Evolutionary conservation across 768 basidiomycete genomes (phyloP).

Genomic region (Rhodosporidiobolus odoratus): DNA sequence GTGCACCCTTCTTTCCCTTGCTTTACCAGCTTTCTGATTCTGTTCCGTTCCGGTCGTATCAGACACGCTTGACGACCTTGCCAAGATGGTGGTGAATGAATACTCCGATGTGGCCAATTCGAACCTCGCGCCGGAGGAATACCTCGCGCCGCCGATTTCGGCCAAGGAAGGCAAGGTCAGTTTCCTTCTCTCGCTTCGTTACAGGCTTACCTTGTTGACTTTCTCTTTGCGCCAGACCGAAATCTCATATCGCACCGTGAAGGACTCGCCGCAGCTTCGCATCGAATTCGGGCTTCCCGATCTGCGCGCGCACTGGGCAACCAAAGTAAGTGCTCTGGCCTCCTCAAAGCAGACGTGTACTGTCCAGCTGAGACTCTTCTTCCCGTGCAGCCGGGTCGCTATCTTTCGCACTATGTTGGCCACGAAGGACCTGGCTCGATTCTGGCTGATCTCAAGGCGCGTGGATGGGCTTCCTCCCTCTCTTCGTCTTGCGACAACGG

Average conservation of each 20-base stretch:
- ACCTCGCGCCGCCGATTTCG: constrained; percentile 24
- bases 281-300: constrained; percentile 43
- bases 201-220: neutral
- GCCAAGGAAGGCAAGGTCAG: constrained; percentile 5
- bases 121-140: constrained; percentile 2
- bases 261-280: constrained; percentile 47
- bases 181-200: neutral
- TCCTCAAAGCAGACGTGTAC: rapidly evolving
- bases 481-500: constrained; percentile 64
- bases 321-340: constrained; percentile 40
- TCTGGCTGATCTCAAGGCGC: constrained; percentile 74
- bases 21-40: neutral
- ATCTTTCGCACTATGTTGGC: constrained; percentile 63
- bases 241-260: constrained; percentile 47
- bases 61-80: constrained; percentile 40
- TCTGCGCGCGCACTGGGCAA: neutral
- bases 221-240: constrained; percentile 35
- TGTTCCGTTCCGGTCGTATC: rapidly evolving
- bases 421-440: constrained; percentile 73
- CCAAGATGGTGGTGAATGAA: constrained; percentile 27
- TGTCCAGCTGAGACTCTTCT: neutral
- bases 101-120: constrained; percentile 38
- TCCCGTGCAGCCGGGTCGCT: constrained; percentile 66
- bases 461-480: constrained; percentile 49
- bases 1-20: neutral